Base-by-base conservation (phyloP, 108 stramenopile genomes). In the Nitzschia palea region DNA sequence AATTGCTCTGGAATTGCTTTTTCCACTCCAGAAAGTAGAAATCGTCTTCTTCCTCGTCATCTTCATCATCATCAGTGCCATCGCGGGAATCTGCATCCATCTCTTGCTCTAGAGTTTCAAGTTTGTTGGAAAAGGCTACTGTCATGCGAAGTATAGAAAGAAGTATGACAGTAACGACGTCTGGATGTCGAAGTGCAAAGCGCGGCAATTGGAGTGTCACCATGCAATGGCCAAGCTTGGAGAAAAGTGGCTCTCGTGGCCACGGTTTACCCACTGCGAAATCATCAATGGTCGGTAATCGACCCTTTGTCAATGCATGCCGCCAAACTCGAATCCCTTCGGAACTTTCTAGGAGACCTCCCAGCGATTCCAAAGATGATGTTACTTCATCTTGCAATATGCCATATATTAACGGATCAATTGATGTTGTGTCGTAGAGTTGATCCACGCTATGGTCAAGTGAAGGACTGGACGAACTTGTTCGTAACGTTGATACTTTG, bases 181-280 rank as follows among this genome's bases (percentile, higher is more conserved):
- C 78, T 18, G 88, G 88, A 76, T 86, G 88, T 17, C 81, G 66
- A 22, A 72, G 44, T 15, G 80, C 80, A 67, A 87, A 79, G 32
- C 88, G 73, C 15, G 86, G 80, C 30, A 90, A 57, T 37, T 78
- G 83, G 48, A 83, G 48, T 1, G 47, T n/a, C 1, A 67, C 43
- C 60, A 86, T 71, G 18, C 54, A 43, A n/a, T 60, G 31, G 25
- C 27, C 23, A 10, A 87, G 31, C 23, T 47, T 52, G 9, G 73
- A 60, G 70, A 78, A 90, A 4, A 90, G 71, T 4, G 86, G 88
- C 37, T 79, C 70, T 2, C 65, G 53, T 14, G 88, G 88, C 88
- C 88, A 90, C 17, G 40, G 10, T 15, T 52, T 20, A 4, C 23
- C 28, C n/a, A 30, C 58, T 27, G 40, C 17, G 40, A 53, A 17